These are phyloP conservation scores for Rhizopogon roseolus DNA, from an alignment of 768 basidiomycete species.

Conservation along the genomic window DNA sequence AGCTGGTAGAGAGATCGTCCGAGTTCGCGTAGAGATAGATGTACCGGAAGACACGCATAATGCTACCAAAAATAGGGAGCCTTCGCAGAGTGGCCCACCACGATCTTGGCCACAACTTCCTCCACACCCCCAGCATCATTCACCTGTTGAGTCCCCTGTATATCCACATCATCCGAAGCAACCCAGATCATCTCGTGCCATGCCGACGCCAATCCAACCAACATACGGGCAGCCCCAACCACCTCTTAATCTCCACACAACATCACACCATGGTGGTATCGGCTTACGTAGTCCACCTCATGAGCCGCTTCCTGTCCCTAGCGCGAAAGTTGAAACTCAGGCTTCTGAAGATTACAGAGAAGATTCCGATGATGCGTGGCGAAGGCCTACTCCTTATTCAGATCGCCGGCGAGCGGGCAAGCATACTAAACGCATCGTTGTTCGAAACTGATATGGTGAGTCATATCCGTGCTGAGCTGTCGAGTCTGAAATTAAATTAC, in stretches of 20 bases:
- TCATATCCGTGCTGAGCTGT: neutral
- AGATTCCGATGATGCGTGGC: conserved; percentile 68
- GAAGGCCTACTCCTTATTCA: conserved; percentile 65
- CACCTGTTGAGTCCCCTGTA: conserved; percentile 25
- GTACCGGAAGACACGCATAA: conserved; percentile 30
- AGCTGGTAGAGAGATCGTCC: conserved; percentile 72
- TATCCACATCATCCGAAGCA: conserved; percentile 26
- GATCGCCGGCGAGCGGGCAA: conserved; percentile 78
- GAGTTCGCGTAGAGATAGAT: conserved; percentile 70
- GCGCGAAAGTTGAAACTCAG: conserved; percentile 25
- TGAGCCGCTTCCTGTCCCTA: conserved; percentile 34
- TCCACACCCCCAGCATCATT: conserved; percentile 23
- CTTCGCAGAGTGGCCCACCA: conserved; percentile 6
- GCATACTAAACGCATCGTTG: conserved; percentile 71
- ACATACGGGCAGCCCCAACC: conserved; percentile 28
- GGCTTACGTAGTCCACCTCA: conserved; percentile 45
- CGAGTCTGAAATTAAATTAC: neutral
- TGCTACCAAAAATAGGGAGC: conserved; percentile 15
- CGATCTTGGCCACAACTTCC: conserved; percentile 28
- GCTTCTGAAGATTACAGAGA: conserved; percentile 45
- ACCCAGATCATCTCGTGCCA: conserved; percentile 22
- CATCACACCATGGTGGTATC: conserved; percentile 18
- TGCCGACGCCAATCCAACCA: conserved; percentile 20
- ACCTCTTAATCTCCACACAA: conserved; percentile 28
- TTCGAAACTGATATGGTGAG: conserved; percentile 28